These are phyloP conservation scores for Cladosporium sp. DNA, from an alignment of 2,329 filamentous ascomycete species.

Conservation along the genomic window DNA sequence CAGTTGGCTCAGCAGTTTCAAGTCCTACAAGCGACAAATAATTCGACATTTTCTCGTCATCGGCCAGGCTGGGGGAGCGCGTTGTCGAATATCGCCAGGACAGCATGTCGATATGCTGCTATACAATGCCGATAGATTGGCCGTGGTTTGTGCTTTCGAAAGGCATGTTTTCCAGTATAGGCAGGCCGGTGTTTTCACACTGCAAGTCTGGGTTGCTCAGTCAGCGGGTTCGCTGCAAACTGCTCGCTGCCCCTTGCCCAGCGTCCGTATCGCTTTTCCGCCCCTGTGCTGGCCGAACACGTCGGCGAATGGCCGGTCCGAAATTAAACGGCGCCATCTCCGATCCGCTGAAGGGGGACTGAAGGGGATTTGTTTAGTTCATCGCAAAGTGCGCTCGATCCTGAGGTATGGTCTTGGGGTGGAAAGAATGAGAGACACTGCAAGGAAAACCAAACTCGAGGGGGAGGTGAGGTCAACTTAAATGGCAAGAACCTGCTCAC, in stretches of 20 bases:
- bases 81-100: neutral
- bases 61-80: neutral
- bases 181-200: neutral
- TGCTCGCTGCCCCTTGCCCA: neutral
- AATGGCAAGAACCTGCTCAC: neutral
- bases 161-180: neutral
- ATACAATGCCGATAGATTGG: neutral
- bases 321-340: neutral
- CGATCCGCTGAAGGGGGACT: neutral
- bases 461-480: neutral
- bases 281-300: neutral
- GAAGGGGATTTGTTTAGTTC: neutral
- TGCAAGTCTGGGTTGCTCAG: neutral
- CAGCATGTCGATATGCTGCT: neutral
- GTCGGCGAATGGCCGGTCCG: neutral
- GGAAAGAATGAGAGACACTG: neutral
- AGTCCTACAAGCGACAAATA: constrained; percentile 9
- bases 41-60: neutral
- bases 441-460: neutral
- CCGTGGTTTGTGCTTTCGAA: neutral
- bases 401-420: neutral
- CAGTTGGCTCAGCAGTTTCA: constrained; percentile 13
- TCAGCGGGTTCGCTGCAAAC: neutral
- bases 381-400: neutral
- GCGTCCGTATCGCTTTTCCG: neutral